Evolutionary conservation across 176 grass and related monocot genomes (phyloP).

Genomic region (Avena eriantha): DNA sequence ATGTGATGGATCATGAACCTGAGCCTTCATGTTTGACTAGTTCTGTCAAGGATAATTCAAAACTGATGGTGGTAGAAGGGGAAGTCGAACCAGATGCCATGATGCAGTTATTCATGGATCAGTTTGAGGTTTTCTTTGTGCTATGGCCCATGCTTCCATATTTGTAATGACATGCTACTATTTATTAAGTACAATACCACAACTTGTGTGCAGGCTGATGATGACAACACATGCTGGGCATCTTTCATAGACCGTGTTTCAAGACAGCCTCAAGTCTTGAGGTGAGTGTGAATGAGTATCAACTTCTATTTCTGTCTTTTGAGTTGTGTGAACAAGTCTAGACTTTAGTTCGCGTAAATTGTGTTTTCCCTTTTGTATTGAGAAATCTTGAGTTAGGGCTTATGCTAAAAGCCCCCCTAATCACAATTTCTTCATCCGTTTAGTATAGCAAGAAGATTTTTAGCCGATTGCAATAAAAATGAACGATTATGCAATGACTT

Average conservation of each 20-base stretch:
- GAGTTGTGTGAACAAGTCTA: not conserved
- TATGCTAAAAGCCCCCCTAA: not conserved
- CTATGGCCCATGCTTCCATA: not conserved
- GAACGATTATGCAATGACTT: not conserved
- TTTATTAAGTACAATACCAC: slow-evolving; percentile 15
- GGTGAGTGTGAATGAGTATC: slow-evolving; percentile 49
- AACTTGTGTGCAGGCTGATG: slow-evolving; percentile 67
- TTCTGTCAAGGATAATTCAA: slow-evolving; percentile 58
- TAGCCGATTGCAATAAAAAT: not conserved
- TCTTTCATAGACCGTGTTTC: slow-evolving; percentile 76
- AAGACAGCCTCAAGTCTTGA: slow-evolving; percentile 77
- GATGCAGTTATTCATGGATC: slow-evolving; percentile 71
- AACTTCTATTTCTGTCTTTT: slow-evolving; percentile 24
- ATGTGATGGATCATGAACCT: slow-evolving; percentile 56
- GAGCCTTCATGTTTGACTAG: not conserved
- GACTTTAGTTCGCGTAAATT: not conserved
- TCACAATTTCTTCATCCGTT: not conserved
- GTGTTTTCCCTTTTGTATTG: not conserved
- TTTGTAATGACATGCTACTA: not conserved
- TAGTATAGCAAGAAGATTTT: not conserved
- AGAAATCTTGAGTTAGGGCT: not conserved
- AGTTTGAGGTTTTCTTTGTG: slow-evolving; percentile 73
- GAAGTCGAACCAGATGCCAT: slow-evolving; percentile 62
- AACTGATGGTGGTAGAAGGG: slow-evolving; percentile 56
- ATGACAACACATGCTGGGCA: slow-evolving; percentile 84